Percentiles rank a stretch among this genome's conserved stretches.
These are phyloP conservation scores for Chaetomium cochliodes DNA, from an alignment of 495 filamentous ascomycete genomes.

Conservation along the genomic window DNA sequence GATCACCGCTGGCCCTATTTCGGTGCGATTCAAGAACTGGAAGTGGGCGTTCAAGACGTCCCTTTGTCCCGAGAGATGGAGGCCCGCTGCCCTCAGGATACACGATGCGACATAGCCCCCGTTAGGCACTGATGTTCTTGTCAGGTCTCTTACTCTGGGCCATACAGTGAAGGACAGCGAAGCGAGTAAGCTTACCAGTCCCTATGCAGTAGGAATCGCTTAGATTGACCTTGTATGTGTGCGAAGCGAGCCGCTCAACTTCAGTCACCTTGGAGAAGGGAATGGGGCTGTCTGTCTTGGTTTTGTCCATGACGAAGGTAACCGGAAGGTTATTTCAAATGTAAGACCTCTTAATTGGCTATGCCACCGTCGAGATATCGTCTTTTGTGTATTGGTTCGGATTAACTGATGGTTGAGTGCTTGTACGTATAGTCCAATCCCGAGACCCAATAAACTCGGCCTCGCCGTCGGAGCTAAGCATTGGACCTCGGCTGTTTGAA, in stretches of 20 bases:
- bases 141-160: background rate
- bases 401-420: background rate
- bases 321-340: background rate
- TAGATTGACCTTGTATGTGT: conserved; percentile 62
- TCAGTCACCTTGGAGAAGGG: conserved; percentile 41
- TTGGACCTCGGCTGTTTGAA: conserved; percentile 9
- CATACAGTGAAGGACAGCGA: background rate
- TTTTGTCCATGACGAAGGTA: conserved; percentile 2
- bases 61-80: conserved; percentile 64
- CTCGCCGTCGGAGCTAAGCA: too few relatives aligned
- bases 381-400: background rate
- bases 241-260: conserved; percentile 53
- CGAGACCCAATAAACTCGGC: background rate
- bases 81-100: conserved; percentile 58
- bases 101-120: conserved; percentile 71
- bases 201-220: conserved; percentile 68
- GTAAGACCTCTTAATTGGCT: background rate
- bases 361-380: background rate
- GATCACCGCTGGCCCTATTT: conserved; percentile 60
- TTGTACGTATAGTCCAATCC: background rate
- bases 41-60: conserved; percentile 68
- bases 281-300: conserved; percentile 11
- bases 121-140: conserved; percentile 62
- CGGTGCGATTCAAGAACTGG: conserved; percentile 68
- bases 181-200: conserved; percentile 45